Percentiles rank a stretch among this genome's conserved stretches.
Evolutionary conservation across 176 grass and related monocot genomes (phyloP).

Genomic region (Echinochloa phyllopogon): DNA sequence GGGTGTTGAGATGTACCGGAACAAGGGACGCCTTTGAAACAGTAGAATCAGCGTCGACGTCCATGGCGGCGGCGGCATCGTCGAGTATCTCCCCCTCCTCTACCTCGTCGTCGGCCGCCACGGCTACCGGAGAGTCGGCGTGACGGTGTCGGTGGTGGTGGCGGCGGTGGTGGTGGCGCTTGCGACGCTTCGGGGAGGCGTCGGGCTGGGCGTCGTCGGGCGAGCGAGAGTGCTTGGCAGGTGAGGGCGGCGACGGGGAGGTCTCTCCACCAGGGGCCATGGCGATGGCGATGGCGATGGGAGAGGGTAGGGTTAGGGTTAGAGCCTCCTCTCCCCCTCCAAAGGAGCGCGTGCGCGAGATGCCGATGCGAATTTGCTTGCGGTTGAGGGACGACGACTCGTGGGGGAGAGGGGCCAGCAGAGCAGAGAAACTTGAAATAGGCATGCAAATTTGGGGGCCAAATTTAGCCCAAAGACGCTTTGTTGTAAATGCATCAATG

Average conservation of each 20-base stretch:
- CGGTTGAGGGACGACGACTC: not conserved
- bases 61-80: constrained; percentile 36
- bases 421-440: not conserved
- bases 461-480: too few species aligned
- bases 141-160: constrained; percentile 45
- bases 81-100: constrained; percentile 98
- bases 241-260: constrained; percentile 45
- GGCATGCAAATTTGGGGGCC: too few species aligned
- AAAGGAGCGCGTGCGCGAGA: not conserved
- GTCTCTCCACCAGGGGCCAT: constrained; percentile 49
- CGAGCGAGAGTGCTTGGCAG: constrained; percentile 61
- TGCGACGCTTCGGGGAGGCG: constrained; percentile 69
- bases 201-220: constrained; percentile 40
- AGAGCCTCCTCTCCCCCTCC: not conserved
- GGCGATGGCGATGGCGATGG: not conserved
- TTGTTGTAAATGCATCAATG: too few species aligned
- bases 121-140: constrained; percentile 3
- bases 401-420: not conserved
- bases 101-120: constrained; percentile 47
- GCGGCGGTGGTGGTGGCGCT: constrained; percentile 51
- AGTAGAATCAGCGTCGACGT: constrained; percentile 39
- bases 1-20: constrained; percentile 59
- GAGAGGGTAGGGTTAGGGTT: constrained; percentile 69
- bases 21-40: constrained; percentile 18
- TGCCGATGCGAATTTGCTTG: constrained; percentile 4